These are phyloP conservation scores for Geranium brycei DNA, from an alignment of 345 rosid species.

Conservation along the genomic window DNA sequence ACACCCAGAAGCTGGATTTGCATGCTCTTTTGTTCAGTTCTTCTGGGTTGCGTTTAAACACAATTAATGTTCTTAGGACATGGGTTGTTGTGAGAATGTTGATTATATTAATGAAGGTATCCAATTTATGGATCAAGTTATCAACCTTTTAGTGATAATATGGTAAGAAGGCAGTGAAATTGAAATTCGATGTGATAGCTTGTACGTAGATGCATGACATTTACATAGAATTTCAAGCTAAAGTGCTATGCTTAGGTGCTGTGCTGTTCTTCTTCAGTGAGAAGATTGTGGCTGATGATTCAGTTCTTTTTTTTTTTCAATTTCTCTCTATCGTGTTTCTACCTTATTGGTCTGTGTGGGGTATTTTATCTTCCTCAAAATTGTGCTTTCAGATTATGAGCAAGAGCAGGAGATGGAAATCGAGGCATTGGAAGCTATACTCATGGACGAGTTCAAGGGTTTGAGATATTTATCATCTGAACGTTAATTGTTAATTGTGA, in stretches of 20 bases:
- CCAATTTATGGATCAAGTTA: too few relatives aligned
- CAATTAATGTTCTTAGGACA: background rate
- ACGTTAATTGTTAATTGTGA: slow-evolving; percentile 3
- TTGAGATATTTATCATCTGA: background rate
- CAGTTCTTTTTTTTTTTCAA: too few relatives aligned
- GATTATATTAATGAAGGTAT: background rate
- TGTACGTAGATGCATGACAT: background rate
- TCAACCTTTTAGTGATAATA: background rate
- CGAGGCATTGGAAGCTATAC: slow-evolving; percentile 90
- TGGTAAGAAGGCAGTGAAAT: background rate
- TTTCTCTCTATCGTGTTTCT: background rate
- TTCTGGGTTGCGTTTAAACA: background rate
- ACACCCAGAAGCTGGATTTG: background rate
- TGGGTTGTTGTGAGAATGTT: background rate
- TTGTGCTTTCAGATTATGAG: slow-evolving; percentile 39
- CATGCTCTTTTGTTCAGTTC: background rate
- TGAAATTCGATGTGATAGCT: background rate
- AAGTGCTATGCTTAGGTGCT: background rate
- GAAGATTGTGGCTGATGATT: too few relatives aligned
- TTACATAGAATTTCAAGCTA: background rate
- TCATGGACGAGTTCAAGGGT: slow-evolving; percentile 97
- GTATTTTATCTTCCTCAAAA: background rate
- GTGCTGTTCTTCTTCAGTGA: too few relatives aligned
- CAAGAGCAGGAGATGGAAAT: slow-evolving; percentile 97
- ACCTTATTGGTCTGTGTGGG: background rate